Base-by-base conservation (phyloP, 495 filamentous ascomycete species). In the Neurospora tetrasperma region DNA sequence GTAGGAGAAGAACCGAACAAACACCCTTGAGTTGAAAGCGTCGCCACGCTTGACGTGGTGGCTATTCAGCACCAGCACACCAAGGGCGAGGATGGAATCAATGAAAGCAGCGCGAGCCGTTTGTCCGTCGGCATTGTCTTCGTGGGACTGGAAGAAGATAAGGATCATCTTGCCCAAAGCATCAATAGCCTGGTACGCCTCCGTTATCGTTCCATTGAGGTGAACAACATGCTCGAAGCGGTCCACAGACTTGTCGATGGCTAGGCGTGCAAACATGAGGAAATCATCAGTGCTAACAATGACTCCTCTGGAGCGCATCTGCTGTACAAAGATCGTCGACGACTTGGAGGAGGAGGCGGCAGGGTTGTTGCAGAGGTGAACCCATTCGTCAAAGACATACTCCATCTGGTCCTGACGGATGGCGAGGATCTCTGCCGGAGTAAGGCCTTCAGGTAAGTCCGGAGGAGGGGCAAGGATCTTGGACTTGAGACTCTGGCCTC, bases 331-430 rank as follows among this genome's bases (percentile, higher is more conserved):
- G 2, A 93, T 88, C 9, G 86, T 81, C 70, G 88, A 85, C 0
- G 91, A 86, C 76, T 91, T 93, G 31, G 54, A 66, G 40, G 94
- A 91, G 12, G 88, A 88, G 0, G 90, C 89, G 74, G 88, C 87
- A 11, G 87, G 85, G 69, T 92, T 91, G 80, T 91, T 89, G 84
- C 89, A 94, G 18, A 98, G 86, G 46, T 90, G 89, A 72, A 94
- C 87, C 96, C 96, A 99, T 79, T 98, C 96, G 11, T 91, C 92
- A 79, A 99, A 97, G 54, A 97, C 86, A 78, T 98, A 98, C 76
- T 96, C 92, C 82, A 97, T 89, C 75, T 97, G 94, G 70, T 95
- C 91, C 62, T 88, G 88, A 76, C 89, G 89, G 27, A 81, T 79
- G 1, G 71, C 42, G 14, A 39, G 72, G 40, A 75, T 69, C 54